These are phyloP conservation scores for Pugionium dolabratum DNA, from an alignment of 345 rosid genomes.

Conservation along the genomic window DNA sequence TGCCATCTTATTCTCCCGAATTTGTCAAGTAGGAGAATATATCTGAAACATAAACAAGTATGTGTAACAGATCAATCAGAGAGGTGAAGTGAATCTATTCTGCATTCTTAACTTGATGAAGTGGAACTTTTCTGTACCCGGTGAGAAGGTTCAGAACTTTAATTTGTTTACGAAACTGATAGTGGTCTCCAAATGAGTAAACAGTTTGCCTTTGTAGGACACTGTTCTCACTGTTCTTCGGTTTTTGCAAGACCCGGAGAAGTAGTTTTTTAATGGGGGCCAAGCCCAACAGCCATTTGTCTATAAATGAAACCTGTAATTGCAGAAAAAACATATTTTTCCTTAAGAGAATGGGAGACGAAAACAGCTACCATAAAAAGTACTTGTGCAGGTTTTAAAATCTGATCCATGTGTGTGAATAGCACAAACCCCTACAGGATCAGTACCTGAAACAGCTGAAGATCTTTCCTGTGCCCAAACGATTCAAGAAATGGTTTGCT, in stretches of 20 bases:
- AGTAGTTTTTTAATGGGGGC: constrained; percentile 64
- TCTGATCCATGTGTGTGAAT: constrained; percentile 7
- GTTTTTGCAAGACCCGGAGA: constrained; percentile 66
- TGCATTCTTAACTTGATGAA: constrained; percentile 6
- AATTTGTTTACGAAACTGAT: constrained; percentile 77
- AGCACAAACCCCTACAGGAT: constrained; percentile 10
- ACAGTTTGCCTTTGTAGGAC: constrained; percentile 61
- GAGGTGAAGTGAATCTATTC: neutral
- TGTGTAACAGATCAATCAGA: constrained; percentile 10
- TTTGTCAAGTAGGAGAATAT: constrained; percentile 66
- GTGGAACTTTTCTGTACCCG: constrained; percentile 54
- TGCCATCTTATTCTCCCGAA: constrained; percentile 94
- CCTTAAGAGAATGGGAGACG: constrained; percentile 1
- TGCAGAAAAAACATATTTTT: constrained; percentile 1
- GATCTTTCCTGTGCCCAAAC: constrained; percentile 54
- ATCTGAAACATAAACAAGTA: constrained; percentile 45
- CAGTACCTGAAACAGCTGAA: constrained; percentile 79
- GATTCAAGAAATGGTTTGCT: constrained; percentile 63
- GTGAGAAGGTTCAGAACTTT: constrained; percentile 89
- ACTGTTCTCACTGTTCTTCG: constrained; percentile 43
- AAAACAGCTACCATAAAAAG: constrained; percentile 5
- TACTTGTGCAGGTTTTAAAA: neutral
- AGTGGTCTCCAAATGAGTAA: constrained; percentile 91
- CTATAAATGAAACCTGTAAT: constrained; percentile 78
- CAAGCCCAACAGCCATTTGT: constrained; percentile 70